Evolutionary conservation across 2,329 filamentous ascomycete genomes (phyloP), one percentile per base, ranked within the genome.

Genomic region (Colletotrichum melonis): DNA sequence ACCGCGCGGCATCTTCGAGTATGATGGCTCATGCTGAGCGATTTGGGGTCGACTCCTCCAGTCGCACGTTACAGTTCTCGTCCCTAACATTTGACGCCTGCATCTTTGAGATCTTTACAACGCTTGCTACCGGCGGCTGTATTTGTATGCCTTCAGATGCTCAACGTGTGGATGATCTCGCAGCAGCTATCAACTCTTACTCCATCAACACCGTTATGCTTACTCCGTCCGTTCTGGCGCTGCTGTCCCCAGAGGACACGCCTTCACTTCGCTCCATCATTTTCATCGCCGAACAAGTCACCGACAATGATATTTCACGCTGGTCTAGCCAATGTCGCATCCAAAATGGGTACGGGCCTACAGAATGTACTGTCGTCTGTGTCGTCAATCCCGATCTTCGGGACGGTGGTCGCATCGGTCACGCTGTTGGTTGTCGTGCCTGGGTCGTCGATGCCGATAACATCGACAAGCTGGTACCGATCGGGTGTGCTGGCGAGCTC

Each of bases 191-290:
- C 30, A 82, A 83, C 7, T 79, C 84, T 1, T 86, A 88, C 82
- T 79, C 85, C n/a, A 86, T 86, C 32, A 88, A 85, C 57, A 86
- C 85, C 82, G 86, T 86, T 3, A 86, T 88, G 75, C 85, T 91
- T 74, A 92, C 91, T 1, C 88, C 90, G 3, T 84, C 89, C 0
- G 84, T 92, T 22, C 88, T 89, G 1, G 77, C 85, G 6, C 83
- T 82, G 55, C 79, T 86, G 8, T 79, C 81, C 19, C 81, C 84
- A 1, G 75, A 77, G 0, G 70, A 75, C 0, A 77, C 86, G 0
- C 82, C 84, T 0, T 81, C 79, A 2, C 76, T 87, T 1, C 77
- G 79, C 52, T 85, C 83, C 0, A 75, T 87, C n/a, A 72, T 74
- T n/a, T 69, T 80, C 4, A 77, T 77, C 22, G 78, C 78, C 12